These are phyloP conservation scores for Ampelomyces quisqualis DNA, from an alignment of 2,329 filamentous ascomycete genomes.

Conservation along the genomic window DNA sequence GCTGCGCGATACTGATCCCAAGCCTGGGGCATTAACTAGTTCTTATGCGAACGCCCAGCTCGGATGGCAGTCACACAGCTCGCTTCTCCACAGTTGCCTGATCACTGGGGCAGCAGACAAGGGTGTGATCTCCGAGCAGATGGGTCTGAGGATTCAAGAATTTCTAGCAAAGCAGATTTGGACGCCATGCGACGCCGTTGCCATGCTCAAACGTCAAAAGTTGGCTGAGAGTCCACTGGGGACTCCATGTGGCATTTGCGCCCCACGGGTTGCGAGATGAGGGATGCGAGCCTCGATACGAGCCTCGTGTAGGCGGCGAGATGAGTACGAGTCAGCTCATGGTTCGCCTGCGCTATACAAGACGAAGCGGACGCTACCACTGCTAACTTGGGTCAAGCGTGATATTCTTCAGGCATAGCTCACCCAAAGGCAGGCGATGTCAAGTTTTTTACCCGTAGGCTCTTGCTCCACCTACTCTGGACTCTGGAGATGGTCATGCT, in stretches of 20 bases:
- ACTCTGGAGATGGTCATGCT: constrained; percentile 5
- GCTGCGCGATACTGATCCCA: constrained; percentile 13
- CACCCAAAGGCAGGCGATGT: neutral
- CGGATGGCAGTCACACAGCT: constrained; percentile 7
- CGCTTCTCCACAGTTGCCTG: constrained; percentile 24
- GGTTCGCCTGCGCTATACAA: constrained; percentile 12
- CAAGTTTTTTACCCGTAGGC: constrained; percentile 12
- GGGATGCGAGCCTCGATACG: constrained; percentile 7
- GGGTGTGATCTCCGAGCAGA: constrained; percentile 16
- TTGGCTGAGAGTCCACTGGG: constrained; percentile 17
- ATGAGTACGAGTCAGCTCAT: constrained; percentile 2
- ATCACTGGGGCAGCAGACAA: constrained; percentile 11
- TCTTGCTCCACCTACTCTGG: constrained; percentile 7
- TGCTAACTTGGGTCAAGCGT: neutral
- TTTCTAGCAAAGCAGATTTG: constrained; percentile 1
- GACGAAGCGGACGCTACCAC: neutral
- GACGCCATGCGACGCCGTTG: constrained; percentile 1
- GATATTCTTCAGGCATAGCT: neutral
- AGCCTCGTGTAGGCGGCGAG: constrained; percentile 15
- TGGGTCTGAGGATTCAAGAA: constrained; percentile 7
- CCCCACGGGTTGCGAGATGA: constrained; percentile 14
- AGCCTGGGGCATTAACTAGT: constrained; percentile 25
- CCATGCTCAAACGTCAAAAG: constrained; percentile 7
- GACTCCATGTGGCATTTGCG: constrained; percentile 19
- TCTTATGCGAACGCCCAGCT: constrained; percentile 15